phyloP scores from a whole-genome alignment of 768 basidiomycete genomes.

The Podaxis rugospora region DNA sequence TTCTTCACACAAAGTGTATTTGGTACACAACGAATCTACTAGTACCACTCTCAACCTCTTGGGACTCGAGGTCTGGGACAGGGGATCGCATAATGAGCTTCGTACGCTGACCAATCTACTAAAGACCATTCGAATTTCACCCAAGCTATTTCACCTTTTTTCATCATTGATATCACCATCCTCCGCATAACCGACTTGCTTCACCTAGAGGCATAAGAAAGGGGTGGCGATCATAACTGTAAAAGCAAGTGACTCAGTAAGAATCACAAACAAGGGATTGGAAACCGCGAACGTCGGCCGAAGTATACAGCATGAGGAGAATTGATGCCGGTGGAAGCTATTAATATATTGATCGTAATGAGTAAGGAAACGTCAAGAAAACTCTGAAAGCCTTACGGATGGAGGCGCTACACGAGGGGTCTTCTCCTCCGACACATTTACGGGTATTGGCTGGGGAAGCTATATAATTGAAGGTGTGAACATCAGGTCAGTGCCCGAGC shows the following conservation, averaged over 20 bases:
- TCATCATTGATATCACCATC: too few species aligned
- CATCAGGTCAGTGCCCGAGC: too few species aligned
- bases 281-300: slow-evolving; percentile 30
- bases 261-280: not conserved
- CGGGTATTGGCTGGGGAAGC: slow-evolving; percentile 33
- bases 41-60: too few species aligned
- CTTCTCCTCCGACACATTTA: slow-evolving; percentile 40
- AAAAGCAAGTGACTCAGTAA: not conserved
- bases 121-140: not conserved
- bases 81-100: too few species aligned
- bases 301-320: slow-evolving; percentile 43
- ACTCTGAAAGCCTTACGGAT: slow-evolving; percentile 30
- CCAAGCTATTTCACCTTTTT: too few species aligned
- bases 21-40: too few species aligned
- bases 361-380: not conserved
- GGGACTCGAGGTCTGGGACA: too few species aligned
- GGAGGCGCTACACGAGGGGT: slow-evolving; percentile 42
- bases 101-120: too few species aligned
- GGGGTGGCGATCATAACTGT: not conserved
- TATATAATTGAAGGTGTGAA: not conserved
- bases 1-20: too few species aligned
- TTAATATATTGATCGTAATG: not conserved
- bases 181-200: not conserved
- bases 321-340: slow-evolving; percentile 46
- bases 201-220: not conserved